A percentile compares a stretch with the other conserved stretches of the same genome.
Evolutionary conservation across 257 asterid genomes (phyloP).

Genomic region (Linaria vulgaris): DNA sequence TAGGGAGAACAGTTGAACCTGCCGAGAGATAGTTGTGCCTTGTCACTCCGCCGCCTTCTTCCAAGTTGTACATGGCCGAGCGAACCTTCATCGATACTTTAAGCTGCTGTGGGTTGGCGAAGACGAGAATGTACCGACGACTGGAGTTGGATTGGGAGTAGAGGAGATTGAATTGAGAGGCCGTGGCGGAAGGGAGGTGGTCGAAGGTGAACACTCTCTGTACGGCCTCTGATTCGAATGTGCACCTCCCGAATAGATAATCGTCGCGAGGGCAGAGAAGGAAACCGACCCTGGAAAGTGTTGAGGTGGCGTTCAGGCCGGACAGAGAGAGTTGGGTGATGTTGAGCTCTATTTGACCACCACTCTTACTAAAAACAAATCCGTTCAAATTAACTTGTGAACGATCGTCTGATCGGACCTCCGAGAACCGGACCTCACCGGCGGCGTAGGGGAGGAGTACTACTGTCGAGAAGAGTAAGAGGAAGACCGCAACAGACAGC

Average conservation of each 20-base stretch:
- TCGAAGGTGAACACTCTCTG: conserved; percentile 52
- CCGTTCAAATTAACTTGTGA: too few relatives aligned
- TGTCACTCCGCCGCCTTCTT: too few relatives aligned
- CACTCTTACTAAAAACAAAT: too few relatives aligned
- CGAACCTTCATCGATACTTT: conserved; percentile 66
- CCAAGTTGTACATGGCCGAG: conserved; percentile 66
- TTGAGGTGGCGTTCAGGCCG: conserved; percentile 31
- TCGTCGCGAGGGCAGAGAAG: conserved; percentile 73
- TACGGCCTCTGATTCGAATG: conserved; percentile 50
- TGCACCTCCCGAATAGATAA: conserved; percentile 60
- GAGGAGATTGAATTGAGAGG: conserved; percentile 32
- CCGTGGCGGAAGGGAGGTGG: conserved; percentile 35
- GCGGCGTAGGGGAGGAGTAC: too few relatives aligned
- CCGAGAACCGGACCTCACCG: too few relatives aligned
- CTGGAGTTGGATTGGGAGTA: conserved; percentile 50
- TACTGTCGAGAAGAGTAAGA: too few relatives aligned
- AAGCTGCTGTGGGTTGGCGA: conserved; percentile 62
- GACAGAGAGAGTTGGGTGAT: conserved; percentile 45
- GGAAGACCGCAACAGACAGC: too few relatives aligned
- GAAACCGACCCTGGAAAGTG: conserved; percentile 61
- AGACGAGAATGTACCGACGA: conserved; percentile 71
- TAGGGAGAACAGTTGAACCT: conserved; percentile 66
- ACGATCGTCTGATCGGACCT: too few relatives aligned
- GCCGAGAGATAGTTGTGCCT: conserved; percentile 73
- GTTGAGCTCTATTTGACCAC: conserved; percentile 72